Conservation (phyloP, 2,329 filamentous ascomycete genomes). For the Neopestalotiopsis sp. region DNA sequence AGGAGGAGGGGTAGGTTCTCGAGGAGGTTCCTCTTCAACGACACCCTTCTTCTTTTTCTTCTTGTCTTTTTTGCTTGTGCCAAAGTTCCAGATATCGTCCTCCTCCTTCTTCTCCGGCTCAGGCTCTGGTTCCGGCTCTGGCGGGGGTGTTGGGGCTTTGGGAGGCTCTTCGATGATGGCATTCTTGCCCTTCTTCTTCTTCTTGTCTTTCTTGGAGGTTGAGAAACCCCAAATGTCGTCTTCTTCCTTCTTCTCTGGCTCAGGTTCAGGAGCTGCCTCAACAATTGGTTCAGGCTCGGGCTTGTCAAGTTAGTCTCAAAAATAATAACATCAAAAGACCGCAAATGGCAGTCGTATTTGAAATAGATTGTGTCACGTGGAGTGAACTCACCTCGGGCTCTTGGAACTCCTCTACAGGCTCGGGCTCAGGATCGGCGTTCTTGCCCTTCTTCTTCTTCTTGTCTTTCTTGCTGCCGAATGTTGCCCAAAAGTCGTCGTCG, state of each 20-base stretch:
- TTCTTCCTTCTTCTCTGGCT: conserved; percentile 30
- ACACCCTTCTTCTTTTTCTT: conserved; percentile 21
- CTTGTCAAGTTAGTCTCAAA: conserved; percentile 23
- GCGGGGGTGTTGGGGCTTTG: conserved; percentile 25
- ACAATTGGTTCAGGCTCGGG: conserved; percentile 31
- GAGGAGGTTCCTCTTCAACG: conserved; percentile 17
- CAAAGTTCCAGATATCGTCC: conserved; percentile 11
- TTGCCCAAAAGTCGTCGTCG: conserved; percentile 39
- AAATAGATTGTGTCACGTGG: too few relatives aligned
- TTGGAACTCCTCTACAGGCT: conserved; percentile 27
- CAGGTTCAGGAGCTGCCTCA: conserved; percentile 12
- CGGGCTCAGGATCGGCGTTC: conserved; percentile 33
- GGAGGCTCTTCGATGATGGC: conserved; percentile 15
- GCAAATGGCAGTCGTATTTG: too few relatives aligned
- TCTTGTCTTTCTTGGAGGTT: conserved; percentile 22
- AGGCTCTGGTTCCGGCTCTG: conserved; percentile 32
- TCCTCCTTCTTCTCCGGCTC: conserved; percentile 20
- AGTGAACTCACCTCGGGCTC: conserved; percentile 10
- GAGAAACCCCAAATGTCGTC: conserved; percentile 43
- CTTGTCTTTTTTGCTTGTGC: conserved; percentile 15
- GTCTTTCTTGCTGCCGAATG: conserved; percentile 30
- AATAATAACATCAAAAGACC: not conserved
- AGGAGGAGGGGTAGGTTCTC: conserved; percentile 5
- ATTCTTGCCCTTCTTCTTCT: conserved; percentile 19
- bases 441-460: conserved; percentile 47